Base-by-base conservation (phyloP, 2,329 filamentous ascomycete genomes). In the Cyphellophora attinorum region DNA sequence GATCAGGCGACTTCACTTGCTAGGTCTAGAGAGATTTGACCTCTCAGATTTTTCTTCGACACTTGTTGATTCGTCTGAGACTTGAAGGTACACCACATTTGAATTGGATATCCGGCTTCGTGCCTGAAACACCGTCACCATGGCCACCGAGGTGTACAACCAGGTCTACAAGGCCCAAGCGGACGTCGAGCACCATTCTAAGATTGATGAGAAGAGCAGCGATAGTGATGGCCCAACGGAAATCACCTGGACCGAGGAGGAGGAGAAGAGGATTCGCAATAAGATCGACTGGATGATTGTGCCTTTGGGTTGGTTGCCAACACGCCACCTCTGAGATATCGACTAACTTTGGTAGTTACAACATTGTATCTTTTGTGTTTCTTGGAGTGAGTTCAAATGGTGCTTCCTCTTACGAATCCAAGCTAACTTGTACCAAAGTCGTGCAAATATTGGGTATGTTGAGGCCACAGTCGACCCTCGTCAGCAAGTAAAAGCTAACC, bases 401-500 rank as follows among this genome's bases (percentile, higher is more conserved):
- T 4, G 6, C 33, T 11, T 14, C 6, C n/a, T 16, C 19, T 11
- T 12, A 16, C 15, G 27, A 28, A 11, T 3, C n/a, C 25, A n/a
- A 21, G 15, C 19, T 27, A 15, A 34, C 19, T 15, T 6, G 19
- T 3, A 28, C 14, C 5, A n/a, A 34, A 27, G 11, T 16, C 27
- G 33, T 5, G 27, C 33, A 2, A 25, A 21, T 11, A 34, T 34
- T 15, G 33, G 33, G 33, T 34, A 34, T 16, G 33, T 34, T 10
- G 11, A 6, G 11, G n/a, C n/a, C 13, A n/a, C 21, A 14, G 29
- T 34, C 8, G n/a, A 18, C 13, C 12, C 3, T 13, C 13, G 14
- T 13, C 11, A 6, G n/a, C n/a, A 55, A 15, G 49, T 51, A 6
- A 38, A 41, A 14, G 38, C 34, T n/a, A n/a, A n/a, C n/a, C n/a